Percentiles rank a stretch among this genome's conserved stretches.
These are phyloP conservation scores for Ustilago esculenta DNA, from an alignment of 1,284 basidiomycete species.

Conservation along the genomic window DNA sequence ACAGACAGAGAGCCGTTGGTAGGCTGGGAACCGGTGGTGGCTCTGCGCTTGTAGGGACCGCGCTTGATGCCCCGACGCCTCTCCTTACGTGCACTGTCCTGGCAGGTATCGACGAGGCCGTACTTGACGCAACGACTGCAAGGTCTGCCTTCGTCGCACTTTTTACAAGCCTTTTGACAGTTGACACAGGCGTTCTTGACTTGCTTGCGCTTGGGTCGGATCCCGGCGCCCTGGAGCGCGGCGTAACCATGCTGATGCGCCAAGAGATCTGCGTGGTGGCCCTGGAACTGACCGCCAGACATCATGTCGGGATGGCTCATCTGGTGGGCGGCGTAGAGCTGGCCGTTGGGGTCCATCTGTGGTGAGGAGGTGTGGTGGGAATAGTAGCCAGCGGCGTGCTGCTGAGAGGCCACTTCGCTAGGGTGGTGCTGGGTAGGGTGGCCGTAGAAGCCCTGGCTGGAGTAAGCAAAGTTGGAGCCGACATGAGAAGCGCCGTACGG, in stretches of 20 bases:
- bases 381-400: slow-evolving; percentile 32
- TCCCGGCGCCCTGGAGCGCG: slow-evolving; percentile 28
- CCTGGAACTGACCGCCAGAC: slow-evolving; percentile 31
- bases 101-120: slow-evolving; percentile 79
- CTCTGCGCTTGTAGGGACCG: slow-evolving; percentile 84
- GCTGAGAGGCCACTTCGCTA: slow-evolving; percentile 29
- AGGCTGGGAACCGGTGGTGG: slow-evolving; percentile 52
- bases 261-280: slow-evolving; percentile 26
- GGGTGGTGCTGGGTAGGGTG: slow-evolving; percentile 37
- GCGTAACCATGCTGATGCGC: slow-evolving; percentile 36
- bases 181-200: slow-evolving; percentile 90
- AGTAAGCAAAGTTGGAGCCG: slow-evolving; percentile 33
- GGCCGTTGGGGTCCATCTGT: slow-evolving; percentile 43
- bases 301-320: slow-evolving; percentile 47
- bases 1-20: slow-evolving; percentile 27
- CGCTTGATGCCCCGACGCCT: slow-evolving; percentile 85
- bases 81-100: slow-evolving; percentile 83
- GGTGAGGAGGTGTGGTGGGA: slow-evolving; percentile 38
- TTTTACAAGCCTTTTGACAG: slow-evolving; percentile 89
- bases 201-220: slow-evolving; percentile 76
- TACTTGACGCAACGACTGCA: slow-evolving; percentile 87
- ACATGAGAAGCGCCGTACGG: slow-evolving; percentile 42
- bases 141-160: slow-evolving; percentile 85
- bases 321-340: slow-evolving; percentile 43
- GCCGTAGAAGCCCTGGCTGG: slow-evolving; percentile 38